Evolutionary conservation across 495 filamentous ascomycete genomes (phyloP).

Genomic region (Trichoderma erinaceum): DNA sequence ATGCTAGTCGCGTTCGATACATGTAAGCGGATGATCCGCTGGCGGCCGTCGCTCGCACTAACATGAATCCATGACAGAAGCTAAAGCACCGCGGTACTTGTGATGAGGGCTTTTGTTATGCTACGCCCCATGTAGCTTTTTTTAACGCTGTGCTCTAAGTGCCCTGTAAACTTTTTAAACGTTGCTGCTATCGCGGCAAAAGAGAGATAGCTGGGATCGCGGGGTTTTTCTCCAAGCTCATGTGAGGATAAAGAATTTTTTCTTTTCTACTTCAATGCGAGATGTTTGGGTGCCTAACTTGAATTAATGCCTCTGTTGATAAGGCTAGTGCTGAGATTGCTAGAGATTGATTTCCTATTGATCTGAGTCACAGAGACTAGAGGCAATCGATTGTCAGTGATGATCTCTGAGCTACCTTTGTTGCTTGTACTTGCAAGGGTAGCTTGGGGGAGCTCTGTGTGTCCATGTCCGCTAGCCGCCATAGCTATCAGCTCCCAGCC

Average conservation of each 20-base stretch:
- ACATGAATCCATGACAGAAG: background rate
- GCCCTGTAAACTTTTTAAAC: background rate
- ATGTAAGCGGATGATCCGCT: constrained; percentile 7
- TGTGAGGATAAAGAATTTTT: background rate
- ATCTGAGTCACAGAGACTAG: background rate
- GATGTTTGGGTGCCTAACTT: too few species aligned
- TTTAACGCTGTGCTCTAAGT: too few species aligned
- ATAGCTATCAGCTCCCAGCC: too few species aligned
- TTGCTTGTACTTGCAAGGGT: background rate
- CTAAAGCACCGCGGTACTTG: background rate
- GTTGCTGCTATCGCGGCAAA: background rate
- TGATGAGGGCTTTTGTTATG: background rate
- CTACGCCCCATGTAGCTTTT: background rate
- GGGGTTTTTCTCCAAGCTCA: background rate
- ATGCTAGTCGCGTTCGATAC: background rate
- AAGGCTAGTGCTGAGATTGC: background rate
- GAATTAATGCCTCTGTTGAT: background rate
- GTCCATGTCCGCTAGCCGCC: background rate
- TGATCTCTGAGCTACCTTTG: background rate
- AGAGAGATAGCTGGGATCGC: background rate
- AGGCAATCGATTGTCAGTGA: background rate
- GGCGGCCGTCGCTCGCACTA: constrained; percentile 4
- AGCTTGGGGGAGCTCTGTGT: background rate
- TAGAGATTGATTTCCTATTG: background rate
- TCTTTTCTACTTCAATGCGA: too few species aligned